Percentiles rank a stretch among this genome's conserved stretches.
Evolutionary conservation across 352 stramenopile species (phyloP).

Genomic region (Phytophthora capsici): DNA sequence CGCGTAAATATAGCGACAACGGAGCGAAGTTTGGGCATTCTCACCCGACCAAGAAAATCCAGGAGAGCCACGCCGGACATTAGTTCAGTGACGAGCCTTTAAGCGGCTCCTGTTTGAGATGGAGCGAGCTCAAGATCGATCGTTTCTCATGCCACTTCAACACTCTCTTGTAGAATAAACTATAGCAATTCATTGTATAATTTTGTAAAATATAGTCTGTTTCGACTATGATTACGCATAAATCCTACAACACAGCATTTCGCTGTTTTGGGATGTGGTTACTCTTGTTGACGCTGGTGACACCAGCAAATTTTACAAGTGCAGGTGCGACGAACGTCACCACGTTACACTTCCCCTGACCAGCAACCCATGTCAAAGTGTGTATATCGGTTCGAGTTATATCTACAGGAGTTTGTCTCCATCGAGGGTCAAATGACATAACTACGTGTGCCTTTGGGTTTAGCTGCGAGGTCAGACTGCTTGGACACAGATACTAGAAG

Average conservation of each 20-base stretch:
- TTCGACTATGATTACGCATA: background rate
- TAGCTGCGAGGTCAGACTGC: background rate
- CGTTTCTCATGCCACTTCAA: constrained; percentile 22
- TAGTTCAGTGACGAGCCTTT: constrained; percentile 11
- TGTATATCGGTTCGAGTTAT: constrained; percentile 16
- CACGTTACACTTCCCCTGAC: background rate
- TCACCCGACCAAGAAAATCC: constrained; percentile 28
- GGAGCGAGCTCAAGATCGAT: background rate
- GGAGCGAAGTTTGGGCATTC: constrained; percentile 27
- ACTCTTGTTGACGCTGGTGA: constrained; percentile 6
- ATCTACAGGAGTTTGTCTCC: background rate
- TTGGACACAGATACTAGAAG: background rate
- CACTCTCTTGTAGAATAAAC: constrained; percentile 1
- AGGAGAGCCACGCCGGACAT: constrained; percentile 11
- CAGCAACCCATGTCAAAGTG: constrained; percentile 18
- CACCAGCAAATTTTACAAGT: constrained; percentile 23
- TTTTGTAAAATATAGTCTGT: background rate
- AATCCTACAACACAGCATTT: constrained; percentile 3
- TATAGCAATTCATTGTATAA: background rate
- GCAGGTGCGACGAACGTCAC: constrained; percentile 16
- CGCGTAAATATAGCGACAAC: background rate
- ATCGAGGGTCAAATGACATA: background rate
- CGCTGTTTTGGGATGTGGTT: background rate
- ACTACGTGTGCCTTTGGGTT: background rate
- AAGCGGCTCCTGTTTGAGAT: constrained; percentile 16